Percentiles rank a stretch among this genome's conserved stretches.
Evolutionary conservation across 2,329 filamentous ascomycete genomes (phyloP).

Genomic region (Pseudonectria buxi): DNA sequence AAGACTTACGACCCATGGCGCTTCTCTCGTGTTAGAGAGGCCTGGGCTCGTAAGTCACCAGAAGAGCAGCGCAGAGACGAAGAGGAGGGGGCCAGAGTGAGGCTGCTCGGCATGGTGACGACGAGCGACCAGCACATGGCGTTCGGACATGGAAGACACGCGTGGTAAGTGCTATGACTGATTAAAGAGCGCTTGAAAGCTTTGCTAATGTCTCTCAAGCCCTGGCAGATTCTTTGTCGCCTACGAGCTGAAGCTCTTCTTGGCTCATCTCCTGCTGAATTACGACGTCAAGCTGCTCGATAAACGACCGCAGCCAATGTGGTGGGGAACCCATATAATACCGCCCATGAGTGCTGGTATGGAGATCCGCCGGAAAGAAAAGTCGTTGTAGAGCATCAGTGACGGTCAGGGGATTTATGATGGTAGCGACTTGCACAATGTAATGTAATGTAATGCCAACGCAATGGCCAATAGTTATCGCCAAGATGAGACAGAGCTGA

Average conservation of each 20-base stretch:
- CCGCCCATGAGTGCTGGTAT: slow-evolving; percentile 21
- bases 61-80: slow-evolving; percentile 24
- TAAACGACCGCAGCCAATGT: slow-evolving; percentile 33
- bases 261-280: slow-evolving; percentile 43
- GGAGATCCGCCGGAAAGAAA: slow-evolving; percentile 16
- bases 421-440: no score
- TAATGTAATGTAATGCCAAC: no score
- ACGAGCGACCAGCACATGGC: slow-evolving; percentile 44
- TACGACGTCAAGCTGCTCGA: slow-evolving; percentile 43
- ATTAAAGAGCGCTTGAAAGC: neutral
- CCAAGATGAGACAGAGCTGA: no score
- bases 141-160: slow-evolving; percentile 53
- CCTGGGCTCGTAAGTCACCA: slow-evolving; percentile 23
- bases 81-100: slow-evolving; percentile 28
- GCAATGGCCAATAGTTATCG: no score
- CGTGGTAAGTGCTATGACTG: slow-evolving; percentile 26
- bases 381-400: neutral
- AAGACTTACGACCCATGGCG: slow-evolving; percentile 42
- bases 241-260: slow-evolving; percentile 48
- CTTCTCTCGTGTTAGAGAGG: slow-evolving; percentile 37
- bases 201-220: slow-evolving; percentile 15
- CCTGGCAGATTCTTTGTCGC: slow-evolving; percentile 51
- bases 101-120: slow-evolving; percentile 42
- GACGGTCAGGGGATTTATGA: no score
- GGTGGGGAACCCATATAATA: slow-evolving; percentile 38